Conservation (phyloP, 768 basidiomycete genomes). For the Calocybe indica region DNA sequence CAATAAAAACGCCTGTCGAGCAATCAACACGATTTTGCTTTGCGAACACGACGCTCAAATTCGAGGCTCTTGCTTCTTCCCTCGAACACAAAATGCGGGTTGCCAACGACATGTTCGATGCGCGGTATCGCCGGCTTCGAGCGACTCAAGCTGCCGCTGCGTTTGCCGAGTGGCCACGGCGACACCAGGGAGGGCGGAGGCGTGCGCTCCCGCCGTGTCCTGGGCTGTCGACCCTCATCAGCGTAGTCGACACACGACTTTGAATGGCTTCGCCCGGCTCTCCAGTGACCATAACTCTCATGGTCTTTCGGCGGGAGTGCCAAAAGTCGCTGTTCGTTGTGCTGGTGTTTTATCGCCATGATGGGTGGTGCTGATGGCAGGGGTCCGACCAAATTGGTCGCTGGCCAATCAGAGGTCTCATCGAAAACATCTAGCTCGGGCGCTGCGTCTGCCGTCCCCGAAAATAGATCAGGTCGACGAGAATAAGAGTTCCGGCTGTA, state of each 20-base stretch:
- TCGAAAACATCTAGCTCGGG: conserved; percentile 14
- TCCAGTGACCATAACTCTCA: no score
- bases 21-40: not conserved
- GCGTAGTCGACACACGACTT: no score
- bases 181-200: not conserved
- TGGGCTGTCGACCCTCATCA: no score
- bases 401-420: conserved; percentile 10
- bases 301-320: no score
- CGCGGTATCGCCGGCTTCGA: conserved; percentile 5
- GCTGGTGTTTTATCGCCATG: no score
- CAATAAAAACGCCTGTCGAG: not conserved
- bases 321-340: no score
- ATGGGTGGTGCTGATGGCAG: no score
- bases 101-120: no score
- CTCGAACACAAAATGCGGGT: not conserved
- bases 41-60: not conserved
- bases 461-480: conserved; percentile 3
- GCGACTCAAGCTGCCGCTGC: conserved; percentile 4
- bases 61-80: conserved; percentile 17
- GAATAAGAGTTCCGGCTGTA: not conserved
- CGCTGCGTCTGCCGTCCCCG: conserved; percentile 5
- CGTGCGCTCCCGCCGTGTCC: not conserved
- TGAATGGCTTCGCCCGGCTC: no score
- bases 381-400: not conserved
- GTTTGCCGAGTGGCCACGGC: conserved; percentile 2